Conservation (phyloP, 108 stramenopile genomes). For the Poteriospumella lacustris region DNA sequence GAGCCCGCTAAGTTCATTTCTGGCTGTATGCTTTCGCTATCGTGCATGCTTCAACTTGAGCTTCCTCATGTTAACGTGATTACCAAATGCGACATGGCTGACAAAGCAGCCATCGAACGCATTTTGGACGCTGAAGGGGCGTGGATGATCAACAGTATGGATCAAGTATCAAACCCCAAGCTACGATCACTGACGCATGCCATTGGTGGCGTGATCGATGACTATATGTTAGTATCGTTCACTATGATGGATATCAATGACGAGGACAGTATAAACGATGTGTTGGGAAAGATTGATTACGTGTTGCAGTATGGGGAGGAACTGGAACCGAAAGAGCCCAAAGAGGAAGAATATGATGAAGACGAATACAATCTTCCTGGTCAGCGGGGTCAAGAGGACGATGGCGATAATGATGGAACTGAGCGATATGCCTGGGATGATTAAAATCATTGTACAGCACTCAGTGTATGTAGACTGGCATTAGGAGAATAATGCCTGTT, state of each 20-base stretch:
- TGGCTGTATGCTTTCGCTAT: slow-evolving; percentile 75
- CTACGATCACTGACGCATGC: slow-evolving; percentile 20
- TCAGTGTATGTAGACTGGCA: no score
- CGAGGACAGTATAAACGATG: slow-evolving; percentile 77
- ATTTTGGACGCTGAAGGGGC: slow-evolving; percentile 3
- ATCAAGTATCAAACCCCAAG: slow-evolving; percentile 23
- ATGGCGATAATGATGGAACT: no score
- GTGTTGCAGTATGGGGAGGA: slow-evolving; percentile 91
- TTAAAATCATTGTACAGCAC: no score
- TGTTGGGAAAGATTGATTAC: slow-evolving; percentile 78
- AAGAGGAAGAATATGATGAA: no score
- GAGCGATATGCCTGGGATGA: no score
- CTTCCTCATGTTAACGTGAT: slow-evolving; percentile 87
- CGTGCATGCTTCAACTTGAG: slow-evolving; percentile 90
- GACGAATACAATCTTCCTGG: no score
- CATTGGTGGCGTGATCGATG: slow-evolving; percentile 67
- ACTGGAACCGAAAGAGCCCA: slow-evolving; percentile 58
- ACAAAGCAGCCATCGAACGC: slow-evolving; percentile 68
- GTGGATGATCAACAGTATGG: slow-evolving; percentile 11
- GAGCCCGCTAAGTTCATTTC: slow-evolving; percentile 78
- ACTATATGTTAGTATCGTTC: slow-evolving; percentile 90
- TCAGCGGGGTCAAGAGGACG: no score
- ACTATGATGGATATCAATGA: slow-evolving; percentile 80
- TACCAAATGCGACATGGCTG: slow-evolving; percentile 41
- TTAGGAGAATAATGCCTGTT: no score